Evolutionary conservation across 78 protist genomes (phyloP), one percentile per base, ranked within the genome.

Genomic region (Dictyostelium citrinum): DNA sequence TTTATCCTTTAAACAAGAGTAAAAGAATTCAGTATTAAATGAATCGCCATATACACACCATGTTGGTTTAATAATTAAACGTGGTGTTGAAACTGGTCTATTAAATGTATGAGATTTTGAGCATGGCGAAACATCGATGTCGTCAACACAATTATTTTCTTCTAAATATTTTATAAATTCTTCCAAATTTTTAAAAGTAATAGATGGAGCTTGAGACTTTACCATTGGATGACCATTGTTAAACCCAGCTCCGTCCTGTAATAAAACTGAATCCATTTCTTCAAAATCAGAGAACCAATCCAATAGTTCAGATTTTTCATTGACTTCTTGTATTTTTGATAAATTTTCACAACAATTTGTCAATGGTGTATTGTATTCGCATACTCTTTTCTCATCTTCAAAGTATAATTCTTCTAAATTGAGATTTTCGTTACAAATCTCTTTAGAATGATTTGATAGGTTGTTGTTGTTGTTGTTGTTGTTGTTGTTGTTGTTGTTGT

Each of bases 41-140:
- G 83, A 51, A 35, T 77, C 64, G 10, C 92, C 92, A 76, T 86
- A 86, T 51, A 86, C 92, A 76, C 78, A 86, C 92, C 92, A 86
- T 29, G 92, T 86, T 41, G 92, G 68, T 55, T 86, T 86, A 75
- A 86, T 77, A 5, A 58, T 24, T 3, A 76, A 17, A 24, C 83
- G 74, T 31, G 75, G 83, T 0, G 24, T 16, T 8, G 92, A 83
- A 61, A 72, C 46, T 74, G 92, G 92, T 7, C 92, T 33, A 61
- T 76, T 76, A 33, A 61, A 77, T 5, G 92, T 76, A 20, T 86
- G 92, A 1, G 92, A 46, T 49, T 77, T 86, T 16, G 72, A 49
- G 49, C 92, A 86, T 64, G 92, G 92, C 1, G 74, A 49, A 29
- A 49, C 60, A 37, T 83, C 83, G 27, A 68, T 60, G 37, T 72